These are phyloP conservation scores for Artemisia argyi DNA, from an alignment of 129 eudicot species.

Conservation along the genomic window DNA sequence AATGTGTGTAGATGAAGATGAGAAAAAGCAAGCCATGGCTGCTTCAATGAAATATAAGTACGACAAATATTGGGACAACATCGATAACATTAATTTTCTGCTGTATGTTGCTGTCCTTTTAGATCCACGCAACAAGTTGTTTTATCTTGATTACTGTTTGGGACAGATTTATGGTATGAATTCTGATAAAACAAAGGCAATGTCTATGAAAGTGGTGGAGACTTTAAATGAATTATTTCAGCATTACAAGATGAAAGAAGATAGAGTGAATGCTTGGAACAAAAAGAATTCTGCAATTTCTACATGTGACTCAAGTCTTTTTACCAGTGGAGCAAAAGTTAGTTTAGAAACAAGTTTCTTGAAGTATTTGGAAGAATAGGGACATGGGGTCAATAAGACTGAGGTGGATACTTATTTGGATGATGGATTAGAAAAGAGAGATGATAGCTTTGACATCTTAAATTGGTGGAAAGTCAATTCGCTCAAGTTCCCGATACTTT, in stretches of 20 bases:
- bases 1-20: neutral
- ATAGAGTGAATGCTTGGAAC: conserved; percentile 2
- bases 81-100: neutral
- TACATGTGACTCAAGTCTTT: neutral
- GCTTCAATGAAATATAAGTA: neutral
- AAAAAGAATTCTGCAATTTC: too few species aligned
- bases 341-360: neutral
- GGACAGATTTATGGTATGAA: neutral
- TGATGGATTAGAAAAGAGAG: neutral
- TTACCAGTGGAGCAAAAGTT: neutral
- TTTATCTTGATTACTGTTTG: neutral
- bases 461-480: conserved; percentile 1
- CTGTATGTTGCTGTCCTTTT: neutral
- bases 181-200: neutral
- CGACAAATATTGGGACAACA: neutral
- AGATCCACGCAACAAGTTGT: neutral
- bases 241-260: neutral
- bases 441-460: neutral
- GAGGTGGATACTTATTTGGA: neutral
- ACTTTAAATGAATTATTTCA: neutral
- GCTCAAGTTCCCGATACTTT: neutral
- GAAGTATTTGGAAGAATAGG: neutral
- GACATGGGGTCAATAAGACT: neutral
- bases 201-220: neutral
- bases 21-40: neutral